phyloP scores from a whole-genome alignment of 192 early-diverging fungal species.

The Coemansia sp. region DNA sequence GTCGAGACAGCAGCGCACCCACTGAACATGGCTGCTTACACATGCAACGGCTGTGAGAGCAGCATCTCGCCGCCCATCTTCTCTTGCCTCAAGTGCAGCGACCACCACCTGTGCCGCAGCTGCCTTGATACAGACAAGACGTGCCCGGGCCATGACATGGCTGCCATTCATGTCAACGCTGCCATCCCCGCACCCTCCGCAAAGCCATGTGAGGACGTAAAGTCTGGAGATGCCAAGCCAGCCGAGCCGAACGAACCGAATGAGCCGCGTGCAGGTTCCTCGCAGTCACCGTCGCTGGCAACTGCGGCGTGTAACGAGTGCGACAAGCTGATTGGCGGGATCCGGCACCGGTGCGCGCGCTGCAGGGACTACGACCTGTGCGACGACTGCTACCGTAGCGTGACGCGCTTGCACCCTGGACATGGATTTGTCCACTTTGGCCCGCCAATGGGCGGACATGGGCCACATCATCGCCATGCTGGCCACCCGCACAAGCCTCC shows the following conservation, averaged over 20 bases:
- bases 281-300: not conserved
- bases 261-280: not conserved
- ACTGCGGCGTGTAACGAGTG: slow-evolving; percentile 60
- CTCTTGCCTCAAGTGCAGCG: slow-evolving; percentile 38
- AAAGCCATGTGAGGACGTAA: not conserved
- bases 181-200: slow-evolving; percentile 7
- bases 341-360: slow-evolving; percentile 61
- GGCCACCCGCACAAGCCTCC: slow-evolving; percentile 4
- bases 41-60: slow-evolving; percentile 36
- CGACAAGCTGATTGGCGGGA: slow-evolving; percentile 52
- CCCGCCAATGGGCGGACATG: slow-evolving; percentile 12
- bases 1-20: slow-evolving; percentile 26
- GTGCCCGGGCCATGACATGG: slow-evolving; percentile 59
- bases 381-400: slow-evolving; percentile 54
- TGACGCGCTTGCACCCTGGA: slow-evolving; percentile 32
- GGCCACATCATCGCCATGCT: slow-evolving; percentile 3
- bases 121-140: slow-evolving; percentile 26
- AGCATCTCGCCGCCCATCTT: slow-evolving; percentile 19
- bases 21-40: slow-evolving; percentile 11
- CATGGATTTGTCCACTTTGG: slow-evolving; percentile 50
- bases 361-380: slow-evolving; percentile 58
- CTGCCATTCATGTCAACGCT: slow-evolving; percentile 13
- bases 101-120: slow-evolving; percentile 36
- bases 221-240: not conserved
- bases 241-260: not conserved